Base-by-base conservation (phyloP, 1,284 basidiomycete genomes). In the Flammula alnicola region DNA sequence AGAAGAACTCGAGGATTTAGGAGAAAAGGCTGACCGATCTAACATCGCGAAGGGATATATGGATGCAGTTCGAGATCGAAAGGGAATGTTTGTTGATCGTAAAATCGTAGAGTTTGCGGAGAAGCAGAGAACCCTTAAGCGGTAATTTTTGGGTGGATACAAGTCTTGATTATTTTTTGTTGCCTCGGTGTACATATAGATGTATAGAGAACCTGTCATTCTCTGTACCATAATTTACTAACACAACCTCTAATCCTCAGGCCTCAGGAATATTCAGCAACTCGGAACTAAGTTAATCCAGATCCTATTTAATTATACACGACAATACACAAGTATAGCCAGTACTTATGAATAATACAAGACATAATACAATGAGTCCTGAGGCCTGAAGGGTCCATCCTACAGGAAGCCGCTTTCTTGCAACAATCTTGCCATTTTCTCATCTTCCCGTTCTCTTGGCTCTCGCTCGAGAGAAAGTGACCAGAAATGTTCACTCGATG, bases 41-140 rank as follows among this genome's bases (percentile, higher is more conserved):
- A 99, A 99, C 66, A 76, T 98, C n/a, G 96, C 96, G 0, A 95
- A 95, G 67, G 83, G 76, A 14, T 99, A 98, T 60, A 91, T 98
- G 86, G 95, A 99, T 60, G 77, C 71, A 0, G 97, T 99, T 17
- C 79, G 97, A 54, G 87, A 88, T 61, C 78, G 95, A 38, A 98
- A 98, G 71, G 95, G 95, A n/a, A 81, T 98, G 82, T 95, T 94
- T 67, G 90, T 97, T 3, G 93, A 96, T 70, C 75, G 83, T 58
- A 97, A 97, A 72, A 88, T 95, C 32, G 92, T 98, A 5, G 90
- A 95, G 65, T 88, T 86, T 67, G 95, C 95, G 5, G 95, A 98
- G 75, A 98, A 97, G 75, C 95, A 98, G 72, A 80, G 95, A 64
- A 98, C 95, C n/a, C 72, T 97, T 67, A 98, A 98, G 72, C 79